Conservation (phyloP, 345 rosid genomes). For the Mercurialis annua region DNA sequence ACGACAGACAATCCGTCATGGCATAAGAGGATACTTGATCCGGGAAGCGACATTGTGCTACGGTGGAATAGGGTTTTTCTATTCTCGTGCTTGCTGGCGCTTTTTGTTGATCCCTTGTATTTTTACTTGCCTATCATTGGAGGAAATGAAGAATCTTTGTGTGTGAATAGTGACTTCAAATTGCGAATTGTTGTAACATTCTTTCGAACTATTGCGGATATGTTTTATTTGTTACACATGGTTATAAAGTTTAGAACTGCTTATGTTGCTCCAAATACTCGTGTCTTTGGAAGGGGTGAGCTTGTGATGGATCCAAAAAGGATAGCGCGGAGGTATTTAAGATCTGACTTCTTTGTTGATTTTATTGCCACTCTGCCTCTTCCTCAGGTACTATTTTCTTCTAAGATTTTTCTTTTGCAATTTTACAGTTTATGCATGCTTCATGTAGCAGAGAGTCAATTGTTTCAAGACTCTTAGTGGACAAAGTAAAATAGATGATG, state of each 20-base stretch:
- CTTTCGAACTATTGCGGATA: constrained; percentile 75
- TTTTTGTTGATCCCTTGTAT: constrained; percentile 81
- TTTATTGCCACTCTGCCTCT: constrained; percentile 86
- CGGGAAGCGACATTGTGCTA: constrained; percentile 76
- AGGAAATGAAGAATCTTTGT: constrained; percentile 32
- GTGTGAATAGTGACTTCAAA: constrained; percentile 61
- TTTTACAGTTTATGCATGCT: not conserved
- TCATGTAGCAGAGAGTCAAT: not conserved
- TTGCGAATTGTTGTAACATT: constrained; percentile 62
- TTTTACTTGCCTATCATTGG: constrained; percentile 70
- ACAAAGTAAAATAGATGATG: not conserved
- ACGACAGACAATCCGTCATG: constrained; percentile 46
- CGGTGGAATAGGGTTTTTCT: constrained; percentile 86
- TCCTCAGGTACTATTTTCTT: constrained; percentile 63
- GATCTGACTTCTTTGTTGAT: constrained; percentile 78
- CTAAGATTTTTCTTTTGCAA: too few relatives aligned
- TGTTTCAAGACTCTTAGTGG: constrained; percentile 1
- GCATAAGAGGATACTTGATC: constrained; percentile 76
- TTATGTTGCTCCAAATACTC: constrained; percentile 73
- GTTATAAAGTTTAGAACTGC: constrained; percentile 87
- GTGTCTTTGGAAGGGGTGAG: constrained; percentile 93
- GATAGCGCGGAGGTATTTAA: constrained; percentile 66
- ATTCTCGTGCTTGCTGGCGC: constrained; percentile 69
- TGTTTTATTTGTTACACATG: constrained; percentile 78
- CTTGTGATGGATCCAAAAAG: constrained; percentile 87